Evolutionary conservation across 1,284 basidiomycete genomes (phyloP), one percentile per base, ranked within the genome.

Genomic region (Coniophora puteana): DNA sequence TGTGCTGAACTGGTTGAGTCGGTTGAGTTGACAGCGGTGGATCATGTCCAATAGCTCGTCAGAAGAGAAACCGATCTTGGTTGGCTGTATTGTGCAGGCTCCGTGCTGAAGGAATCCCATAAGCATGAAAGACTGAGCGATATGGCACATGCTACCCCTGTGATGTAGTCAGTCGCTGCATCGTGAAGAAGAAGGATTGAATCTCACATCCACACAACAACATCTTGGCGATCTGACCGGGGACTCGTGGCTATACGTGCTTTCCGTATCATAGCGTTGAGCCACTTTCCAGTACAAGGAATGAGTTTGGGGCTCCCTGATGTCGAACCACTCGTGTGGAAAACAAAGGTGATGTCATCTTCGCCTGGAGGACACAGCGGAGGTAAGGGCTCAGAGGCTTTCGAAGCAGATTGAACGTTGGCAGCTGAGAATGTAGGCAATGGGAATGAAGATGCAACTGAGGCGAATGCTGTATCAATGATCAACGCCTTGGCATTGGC

Each of bases 241-340:
- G 80, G 80, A 48, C 52, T 53, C 47, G 67, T 70, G 43, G 78
- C 68, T 44, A 74, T 68, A 37, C 65, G 54, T 30, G 81, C 74
- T 58, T 88, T 85, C 32, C 62, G 51, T 36, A 80, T 64, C 8
- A 76, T 74, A 25, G 71, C 58, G 41, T 72, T 63, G 25, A 86
- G 46, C 83, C 83, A 86, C 31, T 63, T 67, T 49, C 74, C 76
- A 53, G 61, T 81, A 57, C 78, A 78, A 8, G 79, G 81, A 0
- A 87, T 78, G 22, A 86, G 75, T 52, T 85, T 87, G 3, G 83
- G 83, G 50, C 74, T 78, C 38, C 83, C 83, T 26, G 82, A 85
- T 14, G 84, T 86, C 28, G 82, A 84, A 13, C 83, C 83, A 41
- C 78, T 80, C 13, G 83, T 86, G 57, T 86, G 83, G 66, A 85